A percentile compares a stretch with the other conserved stretches of the same genome.
phyloP scores from a whole-genome alignment of 2,329 filamentous ascomycete genomes.

The Apiospora phragmitis region DNA sequence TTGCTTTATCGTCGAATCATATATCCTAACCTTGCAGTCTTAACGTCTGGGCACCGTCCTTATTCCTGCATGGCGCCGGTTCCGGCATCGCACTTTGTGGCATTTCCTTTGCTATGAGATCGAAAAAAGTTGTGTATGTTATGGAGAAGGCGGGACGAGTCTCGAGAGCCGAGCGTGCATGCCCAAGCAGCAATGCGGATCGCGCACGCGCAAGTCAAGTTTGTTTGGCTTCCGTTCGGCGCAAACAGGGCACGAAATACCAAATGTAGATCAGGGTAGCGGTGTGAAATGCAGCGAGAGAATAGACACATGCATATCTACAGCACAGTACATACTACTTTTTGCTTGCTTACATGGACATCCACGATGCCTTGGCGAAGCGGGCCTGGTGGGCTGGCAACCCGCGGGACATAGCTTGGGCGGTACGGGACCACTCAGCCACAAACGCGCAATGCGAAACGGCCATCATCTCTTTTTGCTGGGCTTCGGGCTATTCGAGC shows the following conservation, averaged over 20 bases:
- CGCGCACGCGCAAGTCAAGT: neutral
- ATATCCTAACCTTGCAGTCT: neutral
- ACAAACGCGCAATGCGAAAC: neutral
- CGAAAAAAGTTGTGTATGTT: neutral
- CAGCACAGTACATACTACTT: neutral
- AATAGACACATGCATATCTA: neutral
- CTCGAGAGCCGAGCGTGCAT: neutral
- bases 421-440: neutral
- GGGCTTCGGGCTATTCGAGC: neutral
- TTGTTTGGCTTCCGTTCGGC: too few relatives aligned
- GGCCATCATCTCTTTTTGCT: neutral
- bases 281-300: neutral
- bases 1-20: neutral
- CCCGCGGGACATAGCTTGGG: neutral
- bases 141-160: neutral
- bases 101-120: neutral
- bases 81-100: neutral
- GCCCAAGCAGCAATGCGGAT: neutral
- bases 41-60: neutral
- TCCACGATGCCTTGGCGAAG: neutral
- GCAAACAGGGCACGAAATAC: neutral
- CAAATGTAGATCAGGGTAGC: neutral
- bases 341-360: neutral
- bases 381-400: neutral
- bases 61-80: neutral